Evolutionary conservation across 306 rosid genomes (phyloP).

Genomic region (Casuarina equisetifolia): DNA sequence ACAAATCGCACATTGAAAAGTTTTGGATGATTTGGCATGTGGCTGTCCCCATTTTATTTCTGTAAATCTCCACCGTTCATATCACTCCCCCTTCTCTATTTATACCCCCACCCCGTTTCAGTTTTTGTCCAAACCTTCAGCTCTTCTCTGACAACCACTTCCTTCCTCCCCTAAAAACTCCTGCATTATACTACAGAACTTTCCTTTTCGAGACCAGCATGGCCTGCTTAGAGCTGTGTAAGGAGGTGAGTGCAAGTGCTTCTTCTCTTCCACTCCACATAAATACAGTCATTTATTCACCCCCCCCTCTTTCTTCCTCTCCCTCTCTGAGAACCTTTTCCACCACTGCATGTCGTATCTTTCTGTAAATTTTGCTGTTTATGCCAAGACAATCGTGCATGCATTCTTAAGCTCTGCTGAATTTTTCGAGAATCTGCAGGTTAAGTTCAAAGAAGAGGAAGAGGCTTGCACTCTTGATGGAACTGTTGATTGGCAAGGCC

Average conservation of each 20-base stretch:
- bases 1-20: conserved; percentile 30
- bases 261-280: neutral
- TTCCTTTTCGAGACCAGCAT: conserved; percentile 31
- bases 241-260: conserved; percentile 43
- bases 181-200: conserved; percentile 15
- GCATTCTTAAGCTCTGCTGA: conserved; percentile 15
- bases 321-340: neutral
- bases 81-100: conserved; percentile 47
- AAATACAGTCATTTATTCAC: conserved; percentile 1
- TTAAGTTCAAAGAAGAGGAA: conserved; percentile 49
- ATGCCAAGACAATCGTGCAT: neutral
- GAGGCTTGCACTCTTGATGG: conserved; percentile 82
- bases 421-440: conserved; percentile 28
- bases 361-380: neutral
- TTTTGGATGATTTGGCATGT: conserved; percentile 45
- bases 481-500: conserved; percentile 72
- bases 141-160: conserved; percentile 18
- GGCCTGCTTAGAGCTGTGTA: conserved; percentile 55
- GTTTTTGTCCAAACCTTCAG: conserved; percentile 32
- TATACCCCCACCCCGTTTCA: conserved; percentile 38
- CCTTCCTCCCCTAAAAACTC: conserved; percentile 25
- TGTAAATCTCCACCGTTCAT: conserved; percentile 63
- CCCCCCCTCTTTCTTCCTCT: neutral
- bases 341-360: neutral
- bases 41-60: conserved; percentile 40